Evolutionary conservation across 2,329 filamentous ascomycete species (phyloP), one percentile per base, ranked within the genome.

Genomic region (Botrytis deweyae): DNA sequence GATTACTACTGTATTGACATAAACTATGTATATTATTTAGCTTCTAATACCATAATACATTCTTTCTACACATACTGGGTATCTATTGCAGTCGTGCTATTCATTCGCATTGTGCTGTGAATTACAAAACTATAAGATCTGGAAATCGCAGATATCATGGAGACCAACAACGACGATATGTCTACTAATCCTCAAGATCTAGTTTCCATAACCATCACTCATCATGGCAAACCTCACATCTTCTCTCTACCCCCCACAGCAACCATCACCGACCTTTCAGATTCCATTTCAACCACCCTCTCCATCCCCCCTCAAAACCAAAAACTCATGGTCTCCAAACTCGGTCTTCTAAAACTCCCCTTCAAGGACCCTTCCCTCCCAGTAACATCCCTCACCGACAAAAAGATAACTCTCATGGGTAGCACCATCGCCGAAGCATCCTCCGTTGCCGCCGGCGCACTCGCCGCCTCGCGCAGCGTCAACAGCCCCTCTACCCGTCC

Each of bases 311-410:
- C 83, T 52, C 81, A 84, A 16, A 90, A 93, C 81, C 91, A 93
- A 79, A 93, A 93, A 80, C 86, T 92, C 80, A 85, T 93, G 76
- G 86, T 89, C 22, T 86, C 90, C 61, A 92, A 91, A 79, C 84
- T 88, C 12, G 90, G 90, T 42, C 84, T 93, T 2, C 85, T 92
- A 40, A 91, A 90, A 76, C 84, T 86, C 0, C 90, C 91, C 0
- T 90, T 91, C 83, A 88, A 88, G 80, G 85, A 91, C 76, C 85
- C 89, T 0, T 78, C 83, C 3, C 82, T 89, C 64, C 82, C 84
- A 14, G 70, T 82, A 5, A 83, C 90, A 74, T 79, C 81, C 12
- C 80, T 86, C 7, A 82, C 92, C 3, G 82, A 84, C 74, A 90
- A 89, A 81, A 90, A 90, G 75, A 86, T 92, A 75, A 89, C 86